phyloP scores from a whole-genome alignment of 257 asterid genomes.

The Salvia splendens region DNA sequence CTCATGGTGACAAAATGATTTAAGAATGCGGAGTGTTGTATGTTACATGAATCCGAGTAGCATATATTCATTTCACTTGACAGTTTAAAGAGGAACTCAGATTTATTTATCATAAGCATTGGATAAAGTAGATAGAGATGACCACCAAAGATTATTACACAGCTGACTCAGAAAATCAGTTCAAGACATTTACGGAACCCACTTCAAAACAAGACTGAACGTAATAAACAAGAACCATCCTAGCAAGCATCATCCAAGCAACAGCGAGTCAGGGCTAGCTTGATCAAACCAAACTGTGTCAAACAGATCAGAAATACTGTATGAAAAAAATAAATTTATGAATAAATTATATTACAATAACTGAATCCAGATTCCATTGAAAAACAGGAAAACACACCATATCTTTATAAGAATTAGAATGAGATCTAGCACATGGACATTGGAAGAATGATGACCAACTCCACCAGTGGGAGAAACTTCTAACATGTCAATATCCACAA shows the following conservation, averaged over 20 bases:
- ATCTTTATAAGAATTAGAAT: constrained; percentile 42
- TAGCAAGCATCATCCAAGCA: neutral
- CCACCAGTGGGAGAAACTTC: constrained; percentile 45
- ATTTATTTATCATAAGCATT: neutral
- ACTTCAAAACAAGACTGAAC: neutral
- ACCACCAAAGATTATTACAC: neutral
- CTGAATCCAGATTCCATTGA: constrained; percentile 42
- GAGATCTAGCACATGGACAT: constrained; percentile 36
- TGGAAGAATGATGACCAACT: constrained; percentile 38
- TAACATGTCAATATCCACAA: constrained; percentile 58
- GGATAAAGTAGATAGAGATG: neutral
- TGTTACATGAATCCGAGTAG: neutral
- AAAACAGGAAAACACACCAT: constrained; percentile 44
- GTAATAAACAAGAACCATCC: neutral
- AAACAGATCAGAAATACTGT: constrained; percentile 15
- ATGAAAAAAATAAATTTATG: constrained; percentile 25
- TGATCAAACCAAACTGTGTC: constrained; percentile 13
- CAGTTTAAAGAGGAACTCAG: neutral
- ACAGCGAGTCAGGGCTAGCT: neutral
- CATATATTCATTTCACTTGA: neutral
- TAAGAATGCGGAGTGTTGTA: neutral
- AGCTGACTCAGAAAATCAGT: neutral
- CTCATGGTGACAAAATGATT: neutral
- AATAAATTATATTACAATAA: constrained; percentile 53
- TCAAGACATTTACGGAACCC: neutral